Evolutionary conservation across 2,329 filamentous ascomycete genomes (phyloP).

Genomic region (Exophiala calicioides): DNA sequence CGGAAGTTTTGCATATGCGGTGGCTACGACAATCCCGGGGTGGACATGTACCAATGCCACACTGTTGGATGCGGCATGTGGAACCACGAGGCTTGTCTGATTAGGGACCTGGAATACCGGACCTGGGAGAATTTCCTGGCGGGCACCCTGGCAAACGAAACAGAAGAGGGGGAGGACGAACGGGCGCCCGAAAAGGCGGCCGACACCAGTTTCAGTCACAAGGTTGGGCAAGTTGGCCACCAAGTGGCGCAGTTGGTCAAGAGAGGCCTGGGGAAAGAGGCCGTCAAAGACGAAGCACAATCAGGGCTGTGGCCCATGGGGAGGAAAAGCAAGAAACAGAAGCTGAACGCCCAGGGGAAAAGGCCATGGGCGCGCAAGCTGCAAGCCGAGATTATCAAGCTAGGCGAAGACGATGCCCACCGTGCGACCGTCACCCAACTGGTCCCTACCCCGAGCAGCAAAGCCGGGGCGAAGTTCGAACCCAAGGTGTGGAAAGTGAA

Average conservation of each 20-base stretch:
- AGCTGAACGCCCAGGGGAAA: slow-evolving; percentile 3
- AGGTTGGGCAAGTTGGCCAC: slow-evolving; percentile 3
- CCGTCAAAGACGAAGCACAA: slow-evolving; percentile 2
- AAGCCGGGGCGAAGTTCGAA: slow-evolving; percentile 33
- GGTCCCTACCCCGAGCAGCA: slow-evolving; percentile 16
- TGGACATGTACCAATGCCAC: slow-evolving; percentile 60
- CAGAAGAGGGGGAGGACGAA: slow-evolving; percentile 8
- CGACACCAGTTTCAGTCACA: too few species aligned
- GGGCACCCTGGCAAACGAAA: slow-evolving; percentile 17
- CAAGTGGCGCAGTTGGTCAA: slow-evolving; percentile 5
- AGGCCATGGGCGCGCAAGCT: slow-evolving; percentile 24
- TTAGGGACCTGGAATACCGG: slow-evolving; percentile 19
- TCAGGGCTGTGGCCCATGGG: background rate
- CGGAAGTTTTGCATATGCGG: slow-evolving; percentile 56
- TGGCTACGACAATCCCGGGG: slow-evolving; percentile 63
- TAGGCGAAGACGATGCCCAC: slow-evolving; percentile 5
- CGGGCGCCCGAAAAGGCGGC: slow-evolving; percentile 12
- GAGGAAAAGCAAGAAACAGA: slow-evolving; percentile 16
- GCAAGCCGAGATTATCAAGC: slow-evolving; percentile 17
- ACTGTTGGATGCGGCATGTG: slow-evolving; percentile 57
- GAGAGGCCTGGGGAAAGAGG: slow-evolving; percentile 1
- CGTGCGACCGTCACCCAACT: slow-evolving; percentile 18
- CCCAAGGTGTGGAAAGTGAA: slow-evolving; percentile 44
- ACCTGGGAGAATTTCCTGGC: slow-evolving; percentile 19
- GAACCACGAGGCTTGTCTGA: slow-evolving; percentile 66